Base-by-base conservation (phyloP, 306 rosid genomes). In the Rosa rugosa region DNA sequence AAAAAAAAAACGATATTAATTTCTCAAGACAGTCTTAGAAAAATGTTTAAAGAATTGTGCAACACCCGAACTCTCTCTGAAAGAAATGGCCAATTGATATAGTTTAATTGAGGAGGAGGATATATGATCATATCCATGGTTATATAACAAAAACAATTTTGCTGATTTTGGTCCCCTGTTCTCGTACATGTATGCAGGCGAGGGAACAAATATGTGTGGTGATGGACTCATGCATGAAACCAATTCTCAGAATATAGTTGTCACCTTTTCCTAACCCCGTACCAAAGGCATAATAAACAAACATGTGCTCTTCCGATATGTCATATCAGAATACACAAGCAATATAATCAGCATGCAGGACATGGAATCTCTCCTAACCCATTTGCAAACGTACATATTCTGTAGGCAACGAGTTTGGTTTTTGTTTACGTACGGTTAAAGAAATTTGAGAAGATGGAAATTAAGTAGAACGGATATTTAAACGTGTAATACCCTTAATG, bases 101-200 rank as follows among this genome's bases (percentile, higher is more conserved):
- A 2, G 57, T 51, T 51, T 11, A 46, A 46, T 11, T 46, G 51
- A 46, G 51, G 16, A 46, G 51, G 51, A 46, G 9, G 51, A 46
- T 11, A 46, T 46, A 2, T 46, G 17, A 46, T n/a, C n/a, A n/a
- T 46, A 11, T 10, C 9, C 4, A 46, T 11, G 13, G 51, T 46
- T 46, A 46, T 11, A 46, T 31, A 46, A 11, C 51, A 31, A 56
- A 56, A n/a, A 56, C 27, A 56, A n/a, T n/a, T 56, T n/a, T 56
- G 12, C 25, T n/a, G 31, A 56, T 60, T 60, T 42, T 69, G 54
- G 73, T 69, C 5, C 34, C 72, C 31, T 69, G 12, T 7, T 13
- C 9, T 49, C 6, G 40, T 38, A 27, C 79, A 65, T 73, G 72
- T 36, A 75, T 45, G 41, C 16, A 44, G 72, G 79, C 79, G 76